Percentiles rank a stretch among this genome's conserved stretches.
Evolutionary conservation across 495 filamentous ascomycete species (phyloP).

Genomic region (Niebla homalea): DNA sequence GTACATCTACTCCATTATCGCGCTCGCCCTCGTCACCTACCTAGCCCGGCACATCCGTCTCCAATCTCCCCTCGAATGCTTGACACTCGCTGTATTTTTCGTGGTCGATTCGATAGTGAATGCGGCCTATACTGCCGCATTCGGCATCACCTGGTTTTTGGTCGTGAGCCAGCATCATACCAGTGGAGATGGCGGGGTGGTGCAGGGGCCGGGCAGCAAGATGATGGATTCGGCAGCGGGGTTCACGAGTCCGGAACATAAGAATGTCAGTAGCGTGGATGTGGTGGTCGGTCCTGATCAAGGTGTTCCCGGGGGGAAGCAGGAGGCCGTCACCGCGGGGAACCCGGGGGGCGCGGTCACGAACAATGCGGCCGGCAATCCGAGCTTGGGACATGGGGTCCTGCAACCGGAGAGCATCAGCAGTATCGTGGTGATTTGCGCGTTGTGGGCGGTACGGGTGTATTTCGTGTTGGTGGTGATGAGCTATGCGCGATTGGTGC

Average conservation of each 20-base stretch:
- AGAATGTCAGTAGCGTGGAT: conserved; percentile 43
- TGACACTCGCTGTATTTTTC: conserved; percentile 64
- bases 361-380: conserved; percentile 9
- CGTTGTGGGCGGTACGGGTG: conserved; percentile 55
- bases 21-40: conserved; percentile 44
- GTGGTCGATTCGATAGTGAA: conserved; percentile 68
- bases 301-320: conserved; percentile 26
- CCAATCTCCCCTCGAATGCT: conserved; percentile 52
- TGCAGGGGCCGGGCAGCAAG: conserved; percentile 28
- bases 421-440: conserved; percentile 57
- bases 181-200: conserved; percentile 22
- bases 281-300: conserved; percentile 31
- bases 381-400: conserved; percentile 36
- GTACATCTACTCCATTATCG: conserved; percentile 71
- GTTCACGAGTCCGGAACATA: conserved; percentile 47
- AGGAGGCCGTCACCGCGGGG: conserved; percentile 39
- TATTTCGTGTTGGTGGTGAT: conserved; percentile 74
- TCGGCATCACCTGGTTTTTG: conserved; percentile 73
- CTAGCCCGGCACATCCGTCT: conserved; percentile 60
- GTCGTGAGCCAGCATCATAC: conserved; percentile 45
- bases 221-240: conserved; percentile 55
- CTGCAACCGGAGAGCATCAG: conserved; percentile 57
- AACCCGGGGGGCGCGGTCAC: conserved; percentile 16
- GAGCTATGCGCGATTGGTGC: conserved; percentile 59
- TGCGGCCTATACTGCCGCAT: conserved; percentile 60